These are phyloP conservation scores for Colletotrichum brevisporum DNA, from an alignment of 2,329 filamentous ascomycete species.

Conservation along the genomic window DNA sequence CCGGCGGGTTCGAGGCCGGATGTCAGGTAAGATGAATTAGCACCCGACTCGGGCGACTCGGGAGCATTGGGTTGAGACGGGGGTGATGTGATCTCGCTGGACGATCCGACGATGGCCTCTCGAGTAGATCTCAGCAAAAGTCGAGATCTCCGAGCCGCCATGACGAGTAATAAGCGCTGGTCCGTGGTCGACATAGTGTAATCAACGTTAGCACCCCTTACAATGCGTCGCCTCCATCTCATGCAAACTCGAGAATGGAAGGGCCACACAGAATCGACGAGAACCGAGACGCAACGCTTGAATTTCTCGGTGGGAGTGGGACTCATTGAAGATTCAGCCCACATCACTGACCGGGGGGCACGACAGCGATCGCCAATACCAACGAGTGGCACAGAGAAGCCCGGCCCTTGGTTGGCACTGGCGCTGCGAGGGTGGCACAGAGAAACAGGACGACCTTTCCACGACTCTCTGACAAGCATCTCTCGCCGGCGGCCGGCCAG, in stretches of 20 bases:
- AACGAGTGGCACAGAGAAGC: neutral
- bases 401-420: slow-evolving; percentile 1
- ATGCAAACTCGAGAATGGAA: slow-evolving; percentile 16
- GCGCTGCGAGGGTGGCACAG: neutral
- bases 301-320: slow-evolving; percentile 9
- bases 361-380: slow-evolving; percentile 6
- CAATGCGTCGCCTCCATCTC: slow-evolving; percentile 7
- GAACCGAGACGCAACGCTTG: neutral
- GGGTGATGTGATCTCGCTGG: slow-evolving; percentile 2
- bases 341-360: neutral
- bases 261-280: slow-evolving; percentile 13
- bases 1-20: neutral
- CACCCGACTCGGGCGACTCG: slow-evolving; percentile 13
- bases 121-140: slow-evolving; percentile 19
- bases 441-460: slow-evolving; percentile 14
- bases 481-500: neutral
- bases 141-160: slow-evolving; percentile 22
- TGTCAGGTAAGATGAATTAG: neutral
- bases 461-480: too few relatives aligned
- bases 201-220: too few relatives aligned
- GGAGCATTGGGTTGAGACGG: slow-evolving; percentile 4
- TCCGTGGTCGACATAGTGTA: slow-evolving; percentile 10
- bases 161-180: slow-evolving; percentile 19
- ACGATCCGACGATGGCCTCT: slow-evolving; percentile 19
- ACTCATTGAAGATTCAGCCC: slow-evolving; percentile 9